Evolutionary conservation across 768 basidiomycete genomes (phyloP).

Genomic region (Collybia sordida): DNA sequence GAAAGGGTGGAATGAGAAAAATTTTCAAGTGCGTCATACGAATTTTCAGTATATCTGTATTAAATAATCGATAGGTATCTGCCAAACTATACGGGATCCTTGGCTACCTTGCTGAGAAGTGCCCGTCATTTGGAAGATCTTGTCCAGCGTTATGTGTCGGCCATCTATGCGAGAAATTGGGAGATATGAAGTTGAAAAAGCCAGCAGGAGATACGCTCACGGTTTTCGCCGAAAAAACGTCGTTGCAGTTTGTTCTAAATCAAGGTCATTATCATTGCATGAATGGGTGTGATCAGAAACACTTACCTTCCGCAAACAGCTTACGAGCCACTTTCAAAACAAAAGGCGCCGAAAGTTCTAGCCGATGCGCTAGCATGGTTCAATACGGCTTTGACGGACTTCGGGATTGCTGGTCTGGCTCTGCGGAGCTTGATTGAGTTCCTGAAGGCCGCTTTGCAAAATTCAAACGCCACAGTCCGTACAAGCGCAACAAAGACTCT

Average conservation of each 20-base stretch:
- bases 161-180: slow-evolving; percentile 90
- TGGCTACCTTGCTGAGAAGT: slow-evolving; percentile 67
- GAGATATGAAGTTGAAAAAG: slow-evolving; percentile 96
- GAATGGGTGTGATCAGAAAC: slow-evolving; percentile 1
- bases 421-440: slow-evolving; percentile 88
- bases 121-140: slow-evolving; percentile 82
- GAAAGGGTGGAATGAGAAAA: slow-evolving; percentile 98
- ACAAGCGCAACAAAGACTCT: slow-evolving; percentile 92
- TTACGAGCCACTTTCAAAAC: slow-evolving; percentile 91
- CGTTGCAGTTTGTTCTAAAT: slow-evolving; percentile 88
- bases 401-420: slow-evolving; percentile 86
- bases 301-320: slow-evolving; percentile 43
- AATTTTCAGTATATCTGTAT: background rate
- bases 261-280: slow-evolving; percentile 57
- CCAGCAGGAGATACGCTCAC: slow-evolving; percentile 88
- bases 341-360: slow-evolving; percentile 96
- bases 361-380: slow-evolving; percentile 91
- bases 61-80: slow-evolving; percentile 63
- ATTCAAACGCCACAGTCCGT: slow-evolving; percentile 92
- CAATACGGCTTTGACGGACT: slow-evolving; percentile 81
- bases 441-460: slow-evolving; percentile 81
- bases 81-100: slow-evolving; percentile 85
- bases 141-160: slow-evolving; percentile 79
- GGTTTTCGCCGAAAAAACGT: slow-evolving; percentile 87
- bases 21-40: slow-evolving; percentile 75